Evolutionary conservation across 2,329 filamentous ascomycete species (phyloP).

Genomic region (Aspergillus pseudotamarii): DNA sequence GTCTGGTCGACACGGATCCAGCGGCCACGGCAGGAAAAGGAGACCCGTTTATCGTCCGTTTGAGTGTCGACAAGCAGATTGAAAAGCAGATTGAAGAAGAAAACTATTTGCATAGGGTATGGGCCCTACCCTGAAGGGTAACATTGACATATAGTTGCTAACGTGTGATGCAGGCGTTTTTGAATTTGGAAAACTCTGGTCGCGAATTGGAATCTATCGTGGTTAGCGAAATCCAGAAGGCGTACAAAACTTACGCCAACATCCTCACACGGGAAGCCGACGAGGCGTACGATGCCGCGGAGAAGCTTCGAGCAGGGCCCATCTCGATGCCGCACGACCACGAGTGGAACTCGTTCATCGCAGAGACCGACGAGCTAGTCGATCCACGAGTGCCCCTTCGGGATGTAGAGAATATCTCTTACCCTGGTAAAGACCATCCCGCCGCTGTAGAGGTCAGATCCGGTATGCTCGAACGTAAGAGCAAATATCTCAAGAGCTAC

Average conservation of each 20-base stretch:
- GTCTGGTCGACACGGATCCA: conserved; percentile 77
- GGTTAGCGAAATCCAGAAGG: conserved; percentile 95
- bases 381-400: conserved; percentile 80
- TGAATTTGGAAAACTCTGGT: conserved; percentile 92
- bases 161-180: conserved; percentile 67
- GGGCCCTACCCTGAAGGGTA: conserved; percentile 29
- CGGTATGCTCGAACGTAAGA: conserved; percentile 93
- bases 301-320: conserved; percentile 80
- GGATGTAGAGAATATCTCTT: conserved; percentile 79
- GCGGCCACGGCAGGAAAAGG: conserved; percentile 78
- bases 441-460: conserved; percentile 82
- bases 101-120: conserved; percentile 89
- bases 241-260: conserved; percentile 89
- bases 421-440: conserved; percentile 85
- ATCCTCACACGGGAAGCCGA: conserved; percentile 92
- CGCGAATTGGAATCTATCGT: conserved; percentile 95
- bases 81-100: conserved; percentile 95
- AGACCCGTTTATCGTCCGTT: conserved; percentile 84
- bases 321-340: conserved; percentile 92
- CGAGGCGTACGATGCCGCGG: conserved; percentile 73
- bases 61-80: conserved; percentile 85
- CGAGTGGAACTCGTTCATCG: conserved; percentile 85
- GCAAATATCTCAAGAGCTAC: conserved; percentile 98
- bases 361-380: conserved; percentile 80
- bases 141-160: not conserved